Percentiles rank a stretch among this genome's conserved stretches.
Evolutionary conservation across 2,329 filamentous ascomycete species (phyloP).

Genomic region (Phialophora chinensis): DNA sequence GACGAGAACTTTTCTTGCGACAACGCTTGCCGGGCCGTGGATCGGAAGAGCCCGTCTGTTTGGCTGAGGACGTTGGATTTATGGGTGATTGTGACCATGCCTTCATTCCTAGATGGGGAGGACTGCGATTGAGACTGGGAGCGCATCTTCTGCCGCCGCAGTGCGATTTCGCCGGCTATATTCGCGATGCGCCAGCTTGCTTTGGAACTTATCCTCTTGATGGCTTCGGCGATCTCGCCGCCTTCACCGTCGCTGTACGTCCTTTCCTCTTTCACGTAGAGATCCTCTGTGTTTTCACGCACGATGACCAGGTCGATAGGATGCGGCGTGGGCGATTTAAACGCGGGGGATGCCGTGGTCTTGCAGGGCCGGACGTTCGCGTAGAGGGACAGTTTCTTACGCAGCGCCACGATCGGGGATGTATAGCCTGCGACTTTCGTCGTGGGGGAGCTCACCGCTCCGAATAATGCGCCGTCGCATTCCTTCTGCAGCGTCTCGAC

Average conservation of each 20-base stretch:
- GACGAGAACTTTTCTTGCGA: slow-evolving; percentile 66
- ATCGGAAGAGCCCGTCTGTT: slow-evolving; percentile 93
- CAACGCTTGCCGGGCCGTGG: slow-evolving; percentile 76
- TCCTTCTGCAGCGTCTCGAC: slow-evolving; percentile 86
- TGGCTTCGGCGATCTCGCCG: slow-evolving; percentile 90
- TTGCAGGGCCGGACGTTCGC: slow-evolving; percentile 98
- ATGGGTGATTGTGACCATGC: slow-evolving; percentile 94
- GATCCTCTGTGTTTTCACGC: slow-evolving; percentile 97
- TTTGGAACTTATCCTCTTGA: slow-evolving; percentile 92
- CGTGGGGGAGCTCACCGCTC: slow-evolving; percentile 89
- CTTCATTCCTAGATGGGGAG: slow-evolving; percentile 52
- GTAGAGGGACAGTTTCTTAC: slow-evolving; percentile 93
- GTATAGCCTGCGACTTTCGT: slow-evolving; percentile 93
- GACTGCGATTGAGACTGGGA: slow-evolving; percentile 1
- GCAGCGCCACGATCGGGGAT: slow-evolving; percentile 92
- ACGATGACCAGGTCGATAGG: slow-evolving; percentile 97
- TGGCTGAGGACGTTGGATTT: slow-evolving; percentile 97
- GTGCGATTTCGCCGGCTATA: slow-evolving; percentile 93
- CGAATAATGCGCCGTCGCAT: slow-evolving; percentile 95
- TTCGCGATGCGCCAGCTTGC: slow-evolving; percentile 85
- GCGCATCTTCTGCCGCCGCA: slow-evolving; percentile 82
- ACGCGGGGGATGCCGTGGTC: slow-evolving; percentile 63
- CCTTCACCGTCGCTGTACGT: slow-evolving; percentile 72
- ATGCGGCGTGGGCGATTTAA: slow-evolving; percentile 51
- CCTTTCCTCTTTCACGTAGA: slow-evolving; percentile 96